Evolutionary conservation across 129 eudicot genomes (phyloP).

Genomic region (Lactuca saligna): DNA sequence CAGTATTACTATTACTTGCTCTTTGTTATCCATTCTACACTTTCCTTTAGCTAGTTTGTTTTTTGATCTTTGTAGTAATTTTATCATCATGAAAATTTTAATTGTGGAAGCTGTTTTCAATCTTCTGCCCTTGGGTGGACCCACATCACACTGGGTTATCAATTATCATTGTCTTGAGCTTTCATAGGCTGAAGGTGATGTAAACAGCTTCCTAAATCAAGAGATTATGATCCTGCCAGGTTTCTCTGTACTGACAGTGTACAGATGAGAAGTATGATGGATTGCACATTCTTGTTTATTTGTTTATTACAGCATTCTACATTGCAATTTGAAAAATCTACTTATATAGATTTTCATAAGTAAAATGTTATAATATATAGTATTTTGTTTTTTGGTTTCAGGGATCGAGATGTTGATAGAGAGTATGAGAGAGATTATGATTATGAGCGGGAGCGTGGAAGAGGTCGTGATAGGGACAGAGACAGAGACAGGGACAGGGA

Average conservation of each 20-base stretch:
- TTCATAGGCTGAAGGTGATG: constrained; percentile 36
- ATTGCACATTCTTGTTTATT: constrained; percentile 44
- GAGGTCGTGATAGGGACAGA: constrained; percentile 54
- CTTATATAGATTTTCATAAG: too few relatives aligned
- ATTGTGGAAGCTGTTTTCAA: constrained; percentile 58
- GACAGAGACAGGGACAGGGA: constrained; percentile 62
- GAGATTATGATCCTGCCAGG: constrained; percentile 84
- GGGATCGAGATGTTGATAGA: constrained; percentile 64
- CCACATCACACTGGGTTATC: constrained; percentile 27
- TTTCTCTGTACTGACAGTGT: constrained; percentile 99
- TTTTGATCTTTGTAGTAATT: background rate
- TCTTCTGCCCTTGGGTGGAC: constrained; percentile 30
- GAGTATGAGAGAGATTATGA: constrained; percentile 58
- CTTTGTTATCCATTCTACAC: background rate
- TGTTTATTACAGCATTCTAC: background rate
- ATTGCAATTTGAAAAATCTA: too few relatives aligned
- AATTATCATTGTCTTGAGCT: constrained; percentile 19
- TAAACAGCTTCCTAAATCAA: constrained; percentile 75
- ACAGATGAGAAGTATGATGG: constrained; percentile 98
- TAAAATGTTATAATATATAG: background rate
- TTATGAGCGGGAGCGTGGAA: constrained; percentile 50
- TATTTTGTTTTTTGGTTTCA: constrained; percentile 9
- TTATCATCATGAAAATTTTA: constrained; percentile 1
- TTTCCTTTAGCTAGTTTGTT: too few relatives aligned
- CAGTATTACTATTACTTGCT: background rate